Evolutionary conservation across 2,329 filamentous ascomycete species (phyloP).

Genomic region (Ceratocystiopsis sp.): DNA sequence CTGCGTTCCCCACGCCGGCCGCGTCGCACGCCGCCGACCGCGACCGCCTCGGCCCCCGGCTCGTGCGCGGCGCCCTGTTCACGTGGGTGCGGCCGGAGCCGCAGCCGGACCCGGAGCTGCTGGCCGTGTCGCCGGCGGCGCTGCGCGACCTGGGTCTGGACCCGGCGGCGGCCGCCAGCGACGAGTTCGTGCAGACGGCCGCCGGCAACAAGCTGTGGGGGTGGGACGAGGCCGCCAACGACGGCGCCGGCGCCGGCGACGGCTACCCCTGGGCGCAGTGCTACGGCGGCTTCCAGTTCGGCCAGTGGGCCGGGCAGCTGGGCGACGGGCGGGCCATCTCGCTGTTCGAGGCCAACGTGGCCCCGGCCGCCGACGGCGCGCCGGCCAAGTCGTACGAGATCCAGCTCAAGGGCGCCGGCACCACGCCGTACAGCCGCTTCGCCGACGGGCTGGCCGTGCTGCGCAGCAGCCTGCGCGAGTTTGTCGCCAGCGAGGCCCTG

Average conservation of each 20-base stretch:
- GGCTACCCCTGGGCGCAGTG: conserved; percentile 93
- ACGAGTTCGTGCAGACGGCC: conserved; percentile 61
- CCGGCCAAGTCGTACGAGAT: conserved; percentile 50
- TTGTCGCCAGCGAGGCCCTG: conserved; percentile 77
- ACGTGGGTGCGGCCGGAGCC: conserved; percentile 77
- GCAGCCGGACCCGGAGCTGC: conserved; percentile 55
- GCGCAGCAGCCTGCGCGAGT: conserved; percentile 84
- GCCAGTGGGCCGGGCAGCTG: conserved; percentile 88
- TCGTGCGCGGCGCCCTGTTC: conserved; percentile 73
- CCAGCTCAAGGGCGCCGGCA: conserved; percentile 84
- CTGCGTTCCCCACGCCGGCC: conserved; percentile 61
- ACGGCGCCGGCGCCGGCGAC: background rate
- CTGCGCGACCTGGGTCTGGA: conserved; percentile 67
- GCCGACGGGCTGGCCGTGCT: conserved; percentile 91
- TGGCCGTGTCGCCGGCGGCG: conserved; percentile 64
- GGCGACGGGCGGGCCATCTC: conserved; percentile 91
- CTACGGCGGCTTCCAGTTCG: conserved; percentile 72
- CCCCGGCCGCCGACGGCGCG: conserved; percentile 37
- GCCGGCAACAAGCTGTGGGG: conserved; percentile 72
- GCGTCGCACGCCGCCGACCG: conserved; percentile 69
- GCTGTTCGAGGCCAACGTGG: conserved; percentile 72
- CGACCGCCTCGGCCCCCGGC: conserved; percentile 57
- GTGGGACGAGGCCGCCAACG: conserved; percentile 32
- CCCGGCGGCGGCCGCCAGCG: conserved; percentile 46
- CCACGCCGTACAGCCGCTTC: conserved; percentile 90